Percentiles rank a stretch among this genome's conserved stretches.
phyloP scores from a whole-genome alignment of 2,329 filamentous ascomycete species.

The Chrysoporthe cubensis region DNA sequence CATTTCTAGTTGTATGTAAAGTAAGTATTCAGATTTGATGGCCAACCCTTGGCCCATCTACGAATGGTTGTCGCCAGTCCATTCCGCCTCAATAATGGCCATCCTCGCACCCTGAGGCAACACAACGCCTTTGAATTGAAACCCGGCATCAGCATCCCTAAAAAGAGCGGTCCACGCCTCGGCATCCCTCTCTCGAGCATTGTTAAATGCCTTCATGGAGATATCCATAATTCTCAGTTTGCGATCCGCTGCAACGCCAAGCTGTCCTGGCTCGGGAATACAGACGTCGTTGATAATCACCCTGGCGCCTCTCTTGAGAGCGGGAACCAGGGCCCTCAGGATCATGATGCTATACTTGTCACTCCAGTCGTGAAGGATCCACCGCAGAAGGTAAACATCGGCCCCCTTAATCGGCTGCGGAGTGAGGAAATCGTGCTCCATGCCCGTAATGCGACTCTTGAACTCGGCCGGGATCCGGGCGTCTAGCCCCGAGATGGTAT shows the following conservation, averaged over 20 bases:
- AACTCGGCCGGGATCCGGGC: background rate
- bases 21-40: background rate
- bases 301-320: background rate
- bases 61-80: background rate
- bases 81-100: constrained; percentile 8
- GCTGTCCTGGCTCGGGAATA: constrained; percentile 11
- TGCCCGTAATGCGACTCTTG: constrained; percentile 2
- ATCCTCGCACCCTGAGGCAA: constrained; percentile 5
- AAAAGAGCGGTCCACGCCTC: background rate
- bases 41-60: background rate
- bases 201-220: constrained; percentile 10
- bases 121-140: background rate
- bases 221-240: constrained; percentile 3
- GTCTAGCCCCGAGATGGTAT: background rate
- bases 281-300: constrained; percentile 15
- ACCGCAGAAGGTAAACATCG: constrained; percentile 7
- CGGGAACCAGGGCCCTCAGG: background rate
- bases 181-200: constrained; percentile 5
- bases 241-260: background rate
- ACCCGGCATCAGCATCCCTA: background rate
- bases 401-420: background rate
- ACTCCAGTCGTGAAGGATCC: constrained; percentile 11
- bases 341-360: constrained; percentile 13
- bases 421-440: constrained; percentile 16
- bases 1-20: background rate